Conservation (phyloP, 2,329 filamentous ascomycete species). For the Malbranchea zuffiana region DNA sequence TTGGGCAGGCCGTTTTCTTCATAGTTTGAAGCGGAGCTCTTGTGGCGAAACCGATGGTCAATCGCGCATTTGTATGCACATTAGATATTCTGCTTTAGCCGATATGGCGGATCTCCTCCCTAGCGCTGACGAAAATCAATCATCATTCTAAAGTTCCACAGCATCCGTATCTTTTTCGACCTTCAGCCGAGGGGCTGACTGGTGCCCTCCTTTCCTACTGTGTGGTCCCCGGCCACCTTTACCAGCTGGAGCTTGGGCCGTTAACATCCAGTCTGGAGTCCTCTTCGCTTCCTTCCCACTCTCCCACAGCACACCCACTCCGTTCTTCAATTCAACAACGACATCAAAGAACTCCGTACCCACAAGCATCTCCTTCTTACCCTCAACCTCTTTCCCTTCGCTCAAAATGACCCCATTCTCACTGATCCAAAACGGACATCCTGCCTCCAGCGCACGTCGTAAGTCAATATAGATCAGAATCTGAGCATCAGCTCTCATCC, state of each 20-base stretch:
- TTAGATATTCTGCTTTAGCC: not conserved
- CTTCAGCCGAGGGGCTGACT: conserved; percentile 4
- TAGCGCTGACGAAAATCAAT: not conserved
- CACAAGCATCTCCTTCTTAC: conserved; percentile 46
- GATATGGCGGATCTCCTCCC: not conserved
- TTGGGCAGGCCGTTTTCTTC: not conserved
- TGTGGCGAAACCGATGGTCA: too few species aligned
- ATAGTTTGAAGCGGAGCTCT: not conserved
- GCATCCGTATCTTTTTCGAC: conserved; percentile 9
- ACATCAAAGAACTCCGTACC: conserved; percentile 57
- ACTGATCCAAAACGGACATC: conserved; percentile 64
- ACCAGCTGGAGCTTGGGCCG: conserved; percentile 26
- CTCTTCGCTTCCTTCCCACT: conserved; percentile 45
- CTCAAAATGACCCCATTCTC: conserved; percentile 64
- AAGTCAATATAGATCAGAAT: conserved; percentile 70
- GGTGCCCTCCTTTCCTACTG: conserved; percentile 19
- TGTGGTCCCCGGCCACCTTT: conserved; percentile 18
- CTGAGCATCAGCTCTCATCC: conserved; percentile 69
- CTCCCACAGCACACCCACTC: conserved; percentile 57
- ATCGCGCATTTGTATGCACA: not conserved
- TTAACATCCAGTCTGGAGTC: conserved; percentile 33
- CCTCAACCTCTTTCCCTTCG: conserved; percentile 42
- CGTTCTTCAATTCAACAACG: conserved; percentile 63
- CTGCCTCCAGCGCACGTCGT: conserved; percentile 49
- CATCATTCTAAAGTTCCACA: not conserved